Conservation (phyloP, 2,329 filamentous ascomycete genomes). For the Nemania bipapillata region DNA sequence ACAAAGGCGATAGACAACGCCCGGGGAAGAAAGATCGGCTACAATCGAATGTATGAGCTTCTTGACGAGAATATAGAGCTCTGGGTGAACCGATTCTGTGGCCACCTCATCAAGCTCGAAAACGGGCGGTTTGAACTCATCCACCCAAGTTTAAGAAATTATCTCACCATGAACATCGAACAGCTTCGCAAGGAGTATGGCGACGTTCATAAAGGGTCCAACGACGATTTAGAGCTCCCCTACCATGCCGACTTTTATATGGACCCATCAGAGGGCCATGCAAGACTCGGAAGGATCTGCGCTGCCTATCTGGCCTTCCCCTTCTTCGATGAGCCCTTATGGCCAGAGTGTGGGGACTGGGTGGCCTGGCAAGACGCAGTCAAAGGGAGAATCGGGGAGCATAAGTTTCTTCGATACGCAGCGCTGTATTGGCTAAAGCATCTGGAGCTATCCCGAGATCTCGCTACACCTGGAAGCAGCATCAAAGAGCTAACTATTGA, state of each 20-base stretch:
- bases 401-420: slow-evolving; percentile 18
- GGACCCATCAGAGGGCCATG: slow-evolving; percentile 3
- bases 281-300: background rate
- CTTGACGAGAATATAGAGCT: slow-evolving; percentile 13
- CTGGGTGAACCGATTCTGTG: slow-evolving; percentile 19
- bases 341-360: background rate
- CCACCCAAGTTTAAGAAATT: slow-evolving; percentile 15
- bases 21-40: background rate
- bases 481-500: background rate
- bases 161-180: slow-evolving; percentile 6
- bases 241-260: slow-evolving; percentile 7
- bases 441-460: slow-evolving; percentile 14
- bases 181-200: slow-evolving; percentile 11
- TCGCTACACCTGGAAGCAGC: background rate
- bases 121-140: slow-evolving; percentile 7
- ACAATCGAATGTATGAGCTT: slow-evolving; percentile 1
- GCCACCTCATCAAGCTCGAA: slow-evolving; percentile 12
- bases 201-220: too few relatives aligned
- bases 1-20: slow-evolving; percentile 1
- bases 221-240: too few relatives aligned
- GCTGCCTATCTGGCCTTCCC: slow-evolving; percentile 4
- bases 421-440: slow-evolving; percentile 24
- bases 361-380: slow-evolving; percentile 6
- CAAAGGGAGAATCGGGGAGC: slow-evolving; percentile 11
- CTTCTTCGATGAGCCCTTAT: background rate